Conservation (phyloP, 2,329 filamentous ascomycete species). For the Phyllosticta ampelicida region DNA sequence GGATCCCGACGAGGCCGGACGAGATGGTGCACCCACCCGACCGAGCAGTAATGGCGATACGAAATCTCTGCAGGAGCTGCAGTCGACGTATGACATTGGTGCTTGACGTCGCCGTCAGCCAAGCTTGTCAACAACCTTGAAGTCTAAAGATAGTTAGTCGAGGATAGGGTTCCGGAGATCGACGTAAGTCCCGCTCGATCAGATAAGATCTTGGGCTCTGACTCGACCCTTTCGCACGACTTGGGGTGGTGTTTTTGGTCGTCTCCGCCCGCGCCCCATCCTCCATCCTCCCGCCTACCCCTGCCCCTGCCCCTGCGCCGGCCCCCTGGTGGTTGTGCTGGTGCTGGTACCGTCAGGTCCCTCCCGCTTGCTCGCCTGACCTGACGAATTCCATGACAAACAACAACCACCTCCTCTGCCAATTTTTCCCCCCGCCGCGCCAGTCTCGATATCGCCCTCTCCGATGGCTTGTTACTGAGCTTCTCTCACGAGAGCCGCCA, state of each 20-base stretch:
- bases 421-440: neutral
- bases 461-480: neutral
- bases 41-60: neutral
- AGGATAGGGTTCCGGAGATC: neutral
- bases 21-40: neutral
- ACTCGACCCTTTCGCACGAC: neutral
- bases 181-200: neutral
- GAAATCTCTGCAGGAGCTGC: neutral
- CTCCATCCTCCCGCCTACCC: neutral
- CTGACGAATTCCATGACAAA: neutral
- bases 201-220: neutral
- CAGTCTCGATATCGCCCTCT: neutral
- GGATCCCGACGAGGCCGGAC: neutral
- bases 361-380: neutral
- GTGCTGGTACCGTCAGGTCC: no score
- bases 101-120: neutral
- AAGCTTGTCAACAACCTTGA: neutral
- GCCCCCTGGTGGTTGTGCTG: no score
- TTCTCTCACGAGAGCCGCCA: neutral
- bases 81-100: neutral
- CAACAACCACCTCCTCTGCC: neutral
- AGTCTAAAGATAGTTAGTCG: neutral
- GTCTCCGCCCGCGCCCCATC: neutral
- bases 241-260: neutral
- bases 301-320: neutral